Percentiles rank a stretch among this genome's conserved stretches.
phyloP scores from a whole-genome alignment of 768 basidiomycete genomes.

The Wakefieldia striispora region DNA sequence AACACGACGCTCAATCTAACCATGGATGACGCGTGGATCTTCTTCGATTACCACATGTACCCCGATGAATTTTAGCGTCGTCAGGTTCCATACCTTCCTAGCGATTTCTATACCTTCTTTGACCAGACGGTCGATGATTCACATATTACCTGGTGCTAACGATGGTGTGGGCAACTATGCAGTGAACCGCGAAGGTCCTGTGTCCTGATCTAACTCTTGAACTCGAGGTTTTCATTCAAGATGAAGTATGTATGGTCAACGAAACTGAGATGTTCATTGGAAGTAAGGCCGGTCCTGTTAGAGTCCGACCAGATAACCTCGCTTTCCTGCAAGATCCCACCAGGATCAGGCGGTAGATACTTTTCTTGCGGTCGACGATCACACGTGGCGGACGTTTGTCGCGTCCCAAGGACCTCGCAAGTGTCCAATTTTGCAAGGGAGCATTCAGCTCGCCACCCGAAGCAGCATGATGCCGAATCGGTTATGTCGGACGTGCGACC shows the following conservation, averaged over 20 bases:
- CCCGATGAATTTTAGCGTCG: conserved; percentile 20
- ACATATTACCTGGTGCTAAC: conserved; percentile 15
- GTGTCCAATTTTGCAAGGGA: too few species aligned
- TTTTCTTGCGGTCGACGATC: too few species aligned
- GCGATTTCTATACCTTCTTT: conserved; percentile 2
- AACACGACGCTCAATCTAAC: conserved; percentile 15
- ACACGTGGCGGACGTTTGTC: too few species aligned
- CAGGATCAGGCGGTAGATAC: too few species aligned
- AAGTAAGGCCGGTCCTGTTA: too few species aligned
- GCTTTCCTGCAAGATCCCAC: too few species aligned
- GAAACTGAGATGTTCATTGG: too few species aligned
- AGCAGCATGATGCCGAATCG: too few species aligned
- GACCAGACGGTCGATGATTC: background rate
- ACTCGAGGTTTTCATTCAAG: conserved; percentile 20
- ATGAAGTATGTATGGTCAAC: conserved; percentile 18
- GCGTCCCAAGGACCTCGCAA: too few species aligned
- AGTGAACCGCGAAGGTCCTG: conserved; percentile 6
- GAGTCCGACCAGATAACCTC: too few species aligned
- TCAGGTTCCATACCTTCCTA: conserved; percentile 10
- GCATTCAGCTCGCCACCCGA: too few species aligned
- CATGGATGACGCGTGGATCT: conserved; percentile 17
- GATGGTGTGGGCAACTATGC: conserved; percentile 19
- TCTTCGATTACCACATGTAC: conserved; percentile 16
- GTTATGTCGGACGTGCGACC: too few species aligned
- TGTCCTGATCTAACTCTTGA: conserved; percentile 22